Percentiles rank a stretch among this genome's conserved stretches.
Conservation (phyloP, 768 basidiomycete genomes). For the Melanogaster broomeanus region DNA sequence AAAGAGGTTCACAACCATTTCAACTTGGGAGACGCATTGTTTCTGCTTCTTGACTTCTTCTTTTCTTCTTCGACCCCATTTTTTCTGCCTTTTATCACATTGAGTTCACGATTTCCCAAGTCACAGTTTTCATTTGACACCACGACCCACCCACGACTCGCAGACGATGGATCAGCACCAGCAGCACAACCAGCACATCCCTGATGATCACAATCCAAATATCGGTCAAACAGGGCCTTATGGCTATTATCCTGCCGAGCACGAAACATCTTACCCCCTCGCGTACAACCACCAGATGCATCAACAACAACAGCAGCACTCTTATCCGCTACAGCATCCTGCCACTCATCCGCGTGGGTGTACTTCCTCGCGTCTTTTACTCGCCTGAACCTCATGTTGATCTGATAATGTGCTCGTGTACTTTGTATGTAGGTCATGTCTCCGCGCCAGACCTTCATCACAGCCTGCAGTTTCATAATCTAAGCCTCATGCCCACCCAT, state of each 20-base stretch:
- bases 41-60: conserved; percentile 33
- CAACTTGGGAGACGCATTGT: conserved; percentile 21
- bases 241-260: conserved; percentile 55
- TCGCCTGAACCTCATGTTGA: conserved; percentile 57
- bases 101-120: conserved; percentile 33
- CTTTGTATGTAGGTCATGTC: conserved; percentile 60
- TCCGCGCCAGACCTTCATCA: conserved; percentile 69
- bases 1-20: conserved; percentile 30
- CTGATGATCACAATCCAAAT: conserved; percentile 48
- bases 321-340: conserved; percentile 60
- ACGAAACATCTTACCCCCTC: conserved; percentile 55
- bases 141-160: conserved; percentile 37
- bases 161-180: conserved; percentile 45
- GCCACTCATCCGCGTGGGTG: conserved; percentile 75
- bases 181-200: conserved; percentile 46
- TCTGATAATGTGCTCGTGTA: conserved; percentile 60
- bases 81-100: conserved; percentile 33
- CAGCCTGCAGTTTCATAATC: conserved; percentile 58
- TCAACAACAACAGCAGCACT: conserved; percentile 38
- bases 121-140: conserved; percentile 38
- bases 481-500: conserved; percentile 69
- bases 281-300: conserved; percentile 51
- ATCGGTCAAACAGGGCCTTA: conserved; percentile 43
- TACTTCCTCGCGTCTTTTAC: conserved; percentile 43
- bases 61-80: conserved; percentile 39